A percentile compares a stretch with the other conserved stretches of the same genome.
phyloP scores from a whole-genome alignment of 179 eudicot genomes.

The Dionaea muscipula region DNA sequence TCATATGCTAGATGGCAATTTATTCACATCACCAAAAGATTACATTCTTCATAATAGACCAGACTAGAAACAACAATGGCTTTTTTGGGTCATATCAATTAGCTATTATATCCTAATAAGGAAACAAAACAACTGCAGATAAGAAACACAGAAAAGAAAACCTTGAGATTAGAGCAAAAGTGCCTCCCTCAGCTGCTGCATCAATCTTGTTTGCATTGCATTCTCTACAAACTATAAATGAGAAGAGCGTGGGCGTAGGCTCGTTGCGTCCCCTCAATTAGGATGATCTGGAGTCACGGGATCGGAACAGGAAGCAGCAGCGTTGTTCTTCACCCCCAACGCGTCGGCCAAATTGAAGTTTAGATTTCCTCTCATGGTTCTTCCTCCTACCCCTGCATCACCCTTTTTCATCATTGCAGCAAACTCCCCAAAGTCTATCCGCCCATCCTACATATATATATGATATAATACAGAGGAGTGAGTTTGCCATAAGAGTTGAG shows the following conservation, averaged over 20 bases:
- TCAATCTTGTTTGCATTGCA: too few relatives aligned
- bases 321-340: slow-evolving; percentile 20
- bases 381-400: slow-evolving; percentile 43
- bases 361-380: slow-evolving; percentile 79
- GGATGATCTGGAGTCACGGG: background rate
- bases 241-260: background rate
- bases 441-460: slow-evolving; percentile 54
- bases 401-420: slow-evolving; percentile 96
- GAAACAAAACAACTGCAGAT: too few relatives aligned
- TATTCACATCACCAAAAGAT: too few relatives aligned
- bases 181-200: too few relatives aligned
- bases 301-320: background rate
- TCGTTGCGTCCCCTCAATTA: background rate
- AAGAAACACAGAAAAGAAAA: too few relatives aligned
- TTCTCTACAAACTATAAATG: too few relatives aligned
- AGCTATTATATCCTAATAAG: too few relatives aligned
- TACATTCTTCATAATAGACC: too few relatives aligned
- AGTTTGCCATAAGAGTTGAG: background rate
- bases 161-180: too few relatives aligned
- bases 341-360: slow-evolving; percentile 89
- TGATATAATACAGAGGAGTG: background rate
- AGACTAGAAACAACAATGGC: too few relatives aligned
- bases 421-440: slow-evolving; percentile 82
- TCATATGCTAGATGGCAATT: too few relatives aligned
- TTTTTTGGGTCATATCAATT: too few relatives aligned